phyloP scores from a whole-genome alignment of 192 early-diverging fungal genomes.

The Chytriomyces sp. region DNA sequence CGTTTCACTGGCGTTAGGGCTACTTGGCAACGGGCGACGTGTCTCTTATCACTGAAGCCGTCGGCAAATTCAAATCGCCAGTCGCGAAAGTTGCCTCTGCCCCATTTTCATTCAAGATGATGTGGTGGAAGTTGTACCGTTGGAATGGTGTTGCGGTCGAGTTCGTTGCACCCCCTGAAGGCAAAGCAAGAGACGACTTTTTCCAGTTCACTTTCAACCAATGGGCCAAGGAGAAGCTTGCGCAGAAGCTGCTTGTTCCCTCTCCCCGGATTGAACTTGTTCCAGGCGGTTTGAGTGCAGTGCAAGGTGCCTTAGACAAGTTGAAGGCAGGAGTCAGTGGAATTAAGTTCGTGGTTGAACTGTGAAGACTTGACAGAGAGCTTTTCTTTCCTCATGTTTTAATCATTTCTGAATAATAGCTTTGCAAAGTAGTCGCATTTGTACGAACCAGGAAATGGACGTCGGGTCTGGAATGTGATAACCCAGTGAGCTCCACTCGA shows the following conservation, averaged over 20 bases:
- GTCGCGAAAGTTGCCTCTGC: slow-evolving; percentile 20
- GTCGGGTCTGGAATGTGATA: no score
- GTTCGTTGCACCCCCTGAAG: slow-evolving; percentile 2
- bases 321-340: slow-evolving; percentile 14
- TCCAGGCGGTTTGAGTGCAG: neutral
- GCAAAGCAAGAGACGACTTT: neutral
- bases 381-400: no score
- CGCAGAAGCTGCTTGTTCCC: neutral
- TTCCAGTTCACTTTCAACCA: neutral
- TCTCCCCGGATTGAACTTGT: slow-evolving; percentile 1
- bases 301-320: neutral
- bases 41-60: neutral
- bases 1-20: no score
- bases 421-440: no score
- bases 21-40: slow-evolving; percentile 20
- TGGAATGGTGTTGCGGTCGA: slow-evolving; percentile 12
- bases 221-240: neutral
- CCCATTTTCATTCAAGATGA: slow-evolving; percentile 20
- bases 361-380: no score
- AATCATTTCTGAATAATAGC: no score
- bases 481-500: no score
- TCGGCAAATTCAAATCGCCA: neutral
- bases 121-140: slow-evolving; percentile 12
- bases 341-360: slow-evolving; percentile 20
- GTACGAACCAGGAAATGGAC: no score